These are phyloP conservation scores for Pseudopediastrum boryanum DNA, from an alignment of 139 green algal species.

Conservation along the genomic window DNA sequence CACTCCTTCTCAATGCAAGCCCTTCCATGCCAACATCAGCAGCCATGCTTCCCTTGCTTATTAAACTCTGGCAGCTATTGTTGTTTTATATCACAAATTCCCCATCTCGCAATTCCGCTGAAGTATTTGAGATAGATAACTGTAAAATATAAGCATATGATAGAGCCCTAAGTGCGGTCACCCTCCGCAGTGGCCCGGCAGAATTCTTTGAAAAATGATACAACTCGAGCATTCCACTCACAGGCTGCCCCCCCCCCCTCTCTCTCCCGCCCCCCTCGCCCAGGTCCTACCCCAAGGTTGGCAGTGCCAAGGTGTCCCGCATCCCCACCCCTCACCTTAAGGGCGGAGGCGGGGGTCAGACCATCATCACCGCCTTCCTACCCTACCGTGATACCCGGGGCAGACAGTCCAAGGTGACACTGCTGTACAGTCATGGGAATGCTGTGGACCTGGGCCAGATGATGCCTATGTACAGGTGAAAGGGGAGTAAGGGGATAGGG, in stretches of 20 bases:
- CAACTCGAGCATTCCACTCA: not conserved
- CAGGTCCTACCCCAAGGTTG: conserved; percentile 40
- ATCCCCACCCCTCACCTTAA: not conserved
- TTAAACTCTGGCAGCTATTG: no score
- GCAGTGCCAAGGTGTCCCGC: conserved; percentile 28
- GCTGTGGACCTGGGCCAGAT: conserved; percentile 92
- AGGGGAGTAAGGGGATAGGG: not conserved
- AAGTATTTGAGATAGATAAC: no score
- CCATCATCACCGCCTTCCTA: conserved; percentile 68
- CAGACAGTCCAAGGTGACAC: conserved; percentile 42
- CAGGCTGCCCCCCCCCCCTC: not conserved
- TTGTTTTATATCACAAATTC: no score
- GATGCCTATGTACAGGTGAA: conserved; percentile 80
- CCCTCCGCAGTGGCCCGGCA: not conserved
- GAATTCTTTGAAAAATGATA: not conserved
- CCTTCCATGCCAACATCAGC: no score
- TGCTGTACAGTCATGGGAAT: conserved; percentile 94
- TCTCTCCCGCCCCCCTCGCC: not conserved
- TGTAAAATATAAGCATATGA: no score
- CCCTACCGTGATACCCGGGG: conserved; percentile 40
- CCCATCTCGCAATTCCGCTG: no score
- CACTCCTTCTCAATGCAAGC: no score
- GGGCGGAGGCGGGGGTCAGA: conserved; percentile 24
- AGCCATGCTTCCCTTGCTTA: no score
- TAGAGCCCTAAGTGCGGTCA: no score